Percentiles rank a stretch among this genome's conserved stretches.
These are phyloP conservation scores for Tetramitus jugosus DNA, from an alignment of 208 protist species.

Conservation along the genomic window DNA sequence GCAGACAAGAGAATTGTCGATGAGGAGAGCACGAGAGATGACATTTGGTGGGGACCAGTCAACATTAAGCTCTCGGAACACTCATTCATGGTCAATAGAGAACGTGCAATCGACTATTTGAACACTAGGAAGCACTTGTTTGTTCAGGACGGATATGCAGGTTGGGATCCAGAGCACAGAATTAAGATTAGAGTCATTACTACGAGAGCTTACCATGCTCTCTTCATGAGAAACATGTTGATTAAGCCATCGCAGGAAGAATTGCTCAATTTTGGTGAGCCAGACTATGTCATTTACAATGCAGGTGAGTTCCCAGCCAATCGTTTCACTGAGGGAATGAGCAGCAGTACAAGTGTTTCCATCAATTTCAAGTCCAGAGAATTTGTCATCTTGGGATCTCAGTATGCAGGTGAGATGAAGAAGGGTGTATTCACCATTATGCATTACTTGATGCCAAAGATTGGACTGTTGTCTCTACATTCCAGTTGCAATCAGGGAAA, in stretches of 20 bases:
- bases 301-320: conserved; percentile 77
- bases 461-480: conserved; percentile 81
- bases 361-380: conserved; percentile 70
- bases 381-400: conserved; percentile 85
- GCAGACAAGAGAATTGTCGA: conserved; percentile 83
- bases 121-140: conserved; percentile 76
- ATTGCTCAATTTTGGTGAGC: conserved; percentile 76
- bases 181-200: conserved; percentile 84
- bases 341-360: conserved; percentile 54
- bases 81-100: conserved; percentile 76
- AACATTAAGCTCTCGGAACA: conserved; percentile 78
- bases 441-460: conserved; percentile 85
- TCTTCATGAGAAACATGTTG: conserved; percentile 93
- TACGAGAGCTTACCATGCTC: conserved; percentile 81
- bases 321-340: conserved; percentile 67
- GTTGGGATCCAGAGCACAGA: conserved; percentile 74
- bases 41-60: conserved; percentile 85
- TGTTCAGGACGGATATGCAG: conserved; percentile 83
- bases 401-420: conserved; percentile 96
- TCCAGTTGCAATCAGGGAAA: conserved; percentile 73
- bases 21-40: conserved; percentile 50
- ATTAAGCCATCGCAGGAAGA: conserved; percentile 78
- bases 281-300: conserved; percentile 89
- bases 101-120: conserved; percentile 80
- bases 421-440: conserved; percentile 92